A percentile compares a stretch with the other conserved stretches of the same genome.
phyloP scores from a whole-genome alignment of 106 monocot genomes.

The Dioscorea zingiberensis region DNA sequence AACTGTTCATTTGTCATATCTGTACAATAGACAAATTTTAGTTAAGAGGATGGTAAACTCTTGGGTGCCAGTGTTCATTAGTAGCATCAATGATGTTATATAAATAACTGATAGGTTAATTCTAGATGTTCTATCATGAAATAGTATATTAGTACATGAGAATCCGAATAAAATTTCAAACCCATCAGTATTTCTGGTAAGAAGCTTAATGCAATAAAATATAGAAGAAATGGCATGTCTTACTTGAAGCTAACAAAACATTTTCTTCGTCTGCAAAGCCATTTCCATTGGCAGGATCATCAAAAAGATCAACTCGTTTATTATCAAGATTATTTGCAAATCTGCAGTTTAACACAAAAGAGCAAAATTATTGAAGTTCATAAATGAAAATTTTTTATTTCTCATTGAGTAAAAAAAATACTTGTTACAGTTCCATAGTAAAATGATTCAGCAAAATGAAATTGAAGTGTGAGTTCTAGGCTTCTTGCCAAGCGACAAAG shows the following conservation, averaged over 20 bases:
- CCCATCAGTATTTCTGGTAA: no score
- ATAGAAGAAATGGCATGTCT: slow-evolving; percentile 8
- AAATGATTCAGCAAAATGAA: no score
- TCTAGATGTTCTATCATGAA: no score
- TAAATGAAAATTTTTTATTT: background rate
- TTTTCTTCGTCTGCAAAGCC: slow-evolving; percentile 60
- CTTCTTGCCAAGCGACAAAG: no score
- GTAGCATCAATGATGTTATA: no score
- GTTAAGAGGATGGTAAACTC: background rate
- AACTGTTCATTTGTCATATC: slow-evolving; percentile 92
- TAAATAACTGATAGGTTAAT: no score
- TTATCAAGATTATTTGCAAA: slow-evolving; percentile 62
- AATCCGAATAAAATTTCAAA: no score
- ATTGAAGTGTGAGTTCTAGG: no score
- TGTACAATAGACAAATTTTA: slow-evolving; percentile 11
- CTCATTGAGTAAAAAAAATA: background rate
- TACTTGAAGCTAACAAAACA: slow-evolving; percentile 71
- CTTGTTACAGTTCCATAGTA: no score
- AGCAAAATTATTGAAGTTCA: slow-evolving; percentile 1
- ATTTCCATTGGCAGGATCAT: slow-evolving; percentile 42
- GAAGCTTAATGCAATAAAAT: no score
- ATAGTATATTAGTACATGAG: no score
- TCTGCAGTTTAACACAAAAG: slow-evolving; percentile 22
- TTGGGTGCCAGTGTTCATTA: background rate
- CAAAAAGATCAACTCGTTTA: slow-evolving; percentile 89